These are phyloP conservation scores for Phaeosphaeria sp. DNA, from an alignment of 2,329 filamentous ascomycete species.

Conservation along the genomic window DNA sequence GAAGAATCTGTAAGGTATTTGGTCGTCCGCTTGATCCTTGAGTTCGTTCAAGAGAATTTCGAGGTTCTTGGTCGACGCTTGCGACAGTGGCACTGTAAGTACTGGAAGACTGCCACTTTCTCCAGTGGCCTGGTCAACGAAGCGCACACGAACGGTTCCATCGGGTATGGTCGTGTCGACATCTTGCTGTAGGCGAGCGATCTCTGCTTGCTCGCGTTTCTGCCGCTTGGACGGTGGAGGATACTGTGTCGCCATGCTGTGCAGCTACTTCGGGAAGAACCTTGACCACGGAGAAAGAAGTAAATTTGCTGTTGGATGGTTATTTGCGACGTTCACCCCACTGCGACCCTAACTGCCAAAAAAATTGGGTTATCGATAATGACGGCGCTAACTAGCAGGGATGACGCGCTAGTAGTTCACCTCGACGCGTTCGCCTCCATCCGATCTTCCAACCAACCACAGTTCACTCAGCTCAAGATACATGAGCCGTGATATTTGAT, in stretches of 20 bases:
- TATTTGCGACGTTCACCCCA: slow-evolving; percentile 1
- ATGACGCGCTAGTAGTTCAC: slow-evolving; percentile 21
- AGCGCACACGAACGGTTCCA: slow-evolving; percentile 84
- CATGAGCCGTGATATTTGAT: slow-evolving; percentile 16
- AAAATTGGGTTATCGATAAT: slow-evolving; percentile 32
- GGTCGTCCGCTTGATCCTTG: slow-evolving; percentile 70
- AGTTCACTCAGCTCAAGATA: slow-evolving; percentile 1
- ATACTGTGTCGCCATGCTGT: slow-evolving; percentile 75
- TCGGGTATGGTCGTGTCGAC: slow-evolving; percentile 69
- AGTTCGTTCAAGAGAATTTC: slow-evolving; percentile 86
- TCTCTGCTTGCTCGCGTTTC: slow-evolving; percentile 75
- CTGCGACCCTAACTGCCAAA: slow-evolving; percentile 6
- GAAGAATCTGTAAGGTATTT: slow-evolving; percentile 72
- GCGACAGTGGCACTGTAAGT: slow-evolving; percentile 75
- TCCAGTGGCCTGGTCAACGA: slow-evolving; percentile 79
- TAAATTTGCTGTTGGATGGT: neutral
- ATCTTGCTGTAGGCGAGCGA: slow-evolving; percentile 77
- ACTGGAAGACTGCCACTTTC: slow-evolving; percentile 73
- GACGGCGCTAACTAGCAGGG: slow-evolving; percentile 28
- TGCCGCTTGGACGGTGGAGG: slow-evolving; percentile 92
- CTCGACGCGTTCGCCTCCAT: slow-evolving; percentile 14
- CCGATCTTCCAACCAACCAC: slow-evolving; percentile 2
- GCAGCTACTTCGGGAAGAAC: neutral
- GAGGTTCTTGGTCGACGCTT: slow-evolving; percentile 88
- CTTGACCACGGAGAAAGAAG: neutral